Conservation (phyloP, 1,284 basidiomycete species). For the Apiotrichum veenhuisii region DNA sequence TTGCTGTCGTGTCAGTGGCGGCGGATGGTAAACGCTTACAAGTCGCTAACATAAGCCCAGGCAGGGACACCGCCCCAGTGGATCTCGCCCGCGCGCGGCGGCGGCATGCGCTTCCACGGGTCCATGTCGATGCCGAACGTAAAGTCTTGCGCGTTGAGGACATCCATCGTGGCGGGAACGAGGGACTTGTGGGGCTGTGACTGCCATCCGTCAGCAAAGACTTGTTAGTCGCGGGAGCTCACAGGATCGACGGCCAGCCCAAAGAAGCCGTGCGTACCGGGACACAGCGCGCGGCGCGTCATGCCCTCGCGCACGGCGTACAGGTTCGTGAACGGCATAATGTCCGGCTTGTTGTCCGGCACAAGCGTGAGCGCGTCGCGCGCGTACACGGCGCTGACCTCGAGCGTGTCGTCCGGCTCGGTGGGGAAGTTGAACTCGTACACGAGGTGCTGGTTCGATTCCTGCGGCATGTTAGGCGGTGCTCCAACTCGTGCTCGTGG, state of each 20-base stretch:
- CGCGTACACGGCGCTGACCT: constrained; percentile 20
- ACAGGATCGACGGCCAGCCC: constrained; percentile 44
- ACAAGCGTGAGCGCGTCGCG: constrained; percentile 19
- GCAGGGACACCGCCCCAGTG: constrained; percentile 46
- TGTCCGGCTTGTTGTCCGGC: too few relatives aligned
- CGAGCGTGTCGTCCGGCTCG: constrained; percentile 22
- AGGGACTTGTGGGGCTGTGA: not conserved
- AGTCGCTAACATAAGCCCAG: constrained; percentile 29
- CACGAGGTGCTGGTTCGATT: constrained; percentile 17
- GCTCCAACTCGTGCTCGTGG: not conserved
- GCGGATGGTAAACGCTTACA: constrained; percentile 28
- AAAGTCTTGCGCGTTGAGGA: constrained; percentile 1
- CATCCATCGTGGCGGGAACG: not conserved
- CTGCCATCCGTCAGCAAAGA: not conserved
- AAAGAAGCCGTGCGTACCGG: constrained; percentile 38
- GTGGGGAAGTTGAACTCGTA: constrained; percentile 32
- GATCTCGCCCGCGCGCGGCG: constrained; percentile 27
- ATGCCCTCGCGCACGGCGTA: not conserved
- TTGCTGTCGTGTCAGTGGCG: constrained; percentile 25
- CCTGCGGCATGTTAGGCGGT: not conserved
- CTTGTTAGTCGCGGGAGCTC: constrained; percentile 10
- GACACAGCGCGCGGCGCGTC: not conserved
- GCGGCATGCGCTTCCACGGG: constrained; percentile 6
- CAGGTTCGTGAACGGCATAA: not conserved
- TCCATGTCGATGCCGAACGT: constrained; percentile 39